Conservation (phyloP, 306 rosid genomes). For the Geum urbanum region DNA sequence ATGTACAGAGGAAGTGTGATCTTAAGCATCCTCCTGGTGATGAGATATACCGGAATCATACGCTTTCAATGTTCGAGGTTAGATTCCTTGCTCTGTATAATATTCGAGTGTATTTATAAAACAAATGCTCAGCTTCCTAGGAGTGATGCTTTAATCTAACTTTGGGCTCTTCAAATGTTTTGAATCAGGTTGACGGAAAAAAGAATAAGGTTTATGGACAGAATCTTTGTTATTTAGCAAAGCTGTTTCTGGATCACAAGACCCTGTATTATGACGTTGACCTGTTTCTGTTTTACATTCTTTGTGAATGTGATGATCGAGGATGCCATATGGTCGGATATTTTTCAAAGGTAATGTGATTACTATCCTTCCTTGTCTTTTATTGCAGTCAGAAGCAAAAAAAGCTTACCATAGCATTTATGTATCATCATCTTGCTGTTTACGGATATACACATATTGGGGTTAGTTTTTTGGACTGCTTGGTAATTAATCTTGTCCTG, state of each 20-base stretch:
- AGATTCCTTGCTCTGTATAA: slow-evolving; percentile 15
- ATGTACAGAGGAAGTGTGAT: slow-evolving; percentile 85
- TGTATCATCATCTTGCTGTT: neutral
- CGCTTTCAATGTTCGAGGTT: slow-evolving; percentile 99
- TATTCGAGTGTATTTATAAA: neutral
- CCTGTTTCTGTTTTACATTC: slow-evolving; percentile 87
- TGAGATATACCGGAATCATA: slow-evolving; percentile 94
- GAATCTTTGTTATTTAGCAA: slow-evolving; percentile 96
- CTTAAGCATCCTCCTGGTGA: slow-evolving; percentile 99
- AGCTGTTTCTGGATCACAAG: slow-evolving; percentile 97
- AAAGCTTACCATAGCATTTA: too few relatives aligned
- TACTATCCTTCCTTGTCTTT: neutral
- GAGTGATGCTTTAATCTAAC: slow-evolving; percentile 7
- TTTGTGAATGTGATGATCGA: slow-evolving; percentile 97
- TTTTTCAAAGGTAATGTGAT: slow-evolving; percentile 75
- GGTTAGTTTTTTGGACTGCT: neutral
- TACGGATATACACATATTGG: neutral
- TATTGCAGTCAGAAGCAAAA: neutral
- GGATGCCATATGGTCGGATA: slow-evolving; percentile 99
- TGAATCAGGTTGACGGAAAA: slow-evolving; percentile 92
- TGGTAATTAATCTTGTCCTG: neutral
- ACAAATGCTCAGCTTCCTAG: neutral
- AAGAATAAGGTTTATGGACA: slow-evolving; percentile 99
- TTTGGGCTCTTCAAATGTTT: slow-evolving; percentile 12
- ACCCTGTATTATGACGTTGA: slow-evolving; percentile 97